Evolutionary conservation across 2,329 filamentous ascomycete species (phyloP).

Genomic region (Elsinoe australis): DNA sequence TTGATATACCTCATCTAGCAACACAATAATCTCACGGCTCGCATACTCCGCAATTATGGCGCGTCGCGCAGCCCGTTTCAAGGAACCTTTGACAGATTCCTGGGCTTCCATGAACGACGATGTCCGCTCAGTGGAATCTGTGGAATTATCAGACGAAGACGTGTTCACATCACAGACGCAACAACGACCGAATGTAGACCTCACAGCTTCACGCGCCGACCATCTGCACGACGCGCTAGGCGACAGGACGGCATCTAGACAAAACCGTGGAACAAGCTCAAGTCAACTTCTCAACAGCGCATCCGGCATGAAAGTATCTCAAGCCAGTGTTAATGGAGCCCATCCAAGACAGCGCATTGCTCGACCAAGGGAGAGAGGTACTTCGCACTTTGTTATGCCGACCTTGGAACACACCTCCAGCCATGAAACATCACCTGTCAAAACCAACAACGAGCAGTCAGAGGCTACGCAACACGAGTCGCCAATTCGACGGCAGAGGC

Average conservation of each 20-base stretch:
- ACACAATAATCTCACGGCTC: background rate
- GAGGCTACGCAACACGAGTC: background rate
- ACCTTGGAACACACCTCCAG: slow-evolving; percentile 15
- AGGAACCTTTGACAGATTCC: slow-evolving; percentile 5
- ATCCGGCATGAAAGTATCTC: background rate
- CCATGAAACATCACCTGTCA: slow-evolving; percentile 7
- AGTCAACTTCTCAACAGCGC: too few relatives aligned
- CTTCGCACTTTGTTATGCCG: slow-evolving; percentile 8
- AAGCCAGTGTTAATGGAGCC: background rate
- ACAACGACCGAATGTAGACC: background rate
- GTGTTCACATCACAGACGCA: background rate
- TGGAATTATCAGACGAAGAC: slow-evolving; percentile 16
- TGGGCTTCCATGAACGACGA: slow-evolving; percentile 13
- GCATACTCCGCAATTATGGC: background rate
- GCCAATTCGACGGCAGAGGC: background rate
- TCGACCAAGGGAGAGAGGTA: background rate
- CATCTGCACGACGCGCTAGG: slow-evolving; percentile 12
- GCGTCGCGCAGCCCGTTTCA: background rate
- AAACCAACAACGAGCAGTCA: background rate
- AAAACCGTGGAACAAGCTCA: background rate
- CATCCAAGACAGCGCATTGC: background rate
- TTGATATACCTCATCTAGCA: too few relatives aligned
- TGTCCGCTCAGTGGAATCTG: slow-evolving; percentile 1
- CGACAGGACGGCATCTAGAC: background rate
- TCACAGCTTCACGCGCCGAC: slow-evolving; percentile 6